These are phyloP conservation scores for Annulohypoxylon maeteangense DNA, from an alignment of 495 filamentous ascomycete species.

Conservation along the genomic window DNA sequence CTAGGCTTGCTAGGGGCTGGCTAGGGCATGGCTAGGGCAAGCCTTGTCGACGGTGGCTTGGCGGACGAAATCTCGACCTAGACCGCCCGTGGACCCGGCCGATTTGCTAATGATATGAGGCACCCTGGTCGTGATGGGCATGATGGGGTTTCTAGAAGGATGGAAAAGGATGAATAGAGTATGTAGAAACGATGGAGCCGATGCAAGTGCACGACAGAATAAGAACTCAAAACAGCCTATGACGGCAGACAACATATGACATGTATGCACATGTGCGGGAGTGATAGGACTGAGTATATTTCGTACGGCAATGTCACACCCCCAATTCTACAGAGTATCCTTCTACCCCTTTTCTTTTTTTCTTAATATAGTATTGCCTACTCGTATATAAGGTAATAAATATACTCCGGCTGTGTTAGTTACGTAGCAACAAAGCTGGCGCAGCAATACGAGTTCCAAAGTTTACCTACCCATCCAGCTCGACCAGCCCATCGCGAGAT, in stretches of 20 bases:
- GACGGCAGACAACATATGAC: background rate
- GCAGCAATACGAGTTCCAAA: slow-evolving; percentile 4
- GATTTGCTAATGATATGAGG: slow-evolving; percentile 14
- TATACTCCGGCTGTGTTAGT: slow-evolving; percentile 3
- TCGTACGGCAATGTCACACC: background rate
- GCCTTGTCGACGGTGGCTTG: slow-evolving; percentile 20
- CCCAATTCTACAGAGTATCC: no score
- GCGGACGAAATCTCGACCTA: slow-evolving; percentile 11
- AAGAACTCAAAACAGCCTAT: slow-evolving; percentile 29
- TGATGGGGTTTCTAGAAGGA: slow-evolving; percentile 28
- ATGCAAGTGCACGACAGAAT: slow-evolving; percentile 19
- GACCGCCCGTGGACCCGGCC: background rate
- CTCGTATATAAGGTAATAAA: background rate
- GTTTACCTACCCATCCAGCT: background rate
- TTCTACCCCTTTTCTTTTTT: background rate
- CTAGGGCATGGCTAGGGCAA: background rate
- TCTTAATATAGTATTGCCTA: background rate
- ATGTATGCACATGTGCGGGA: background rate
- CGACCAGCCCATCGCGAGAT: background rate
- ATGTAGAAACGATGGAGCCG: slow-evolving; percentile 17
- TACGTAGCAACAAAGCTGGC: background rate
- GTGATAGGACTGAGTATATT: background rate
- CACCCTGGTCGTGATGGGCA: slow-evolving; percentile 17
- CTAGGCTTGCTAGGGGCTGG: background rate
- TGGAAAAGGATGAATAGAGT: slow-evolving; percentile 16